Evolutionary conservation across 108 stramenopile species (phyloP).

Genomic region (Skeletonema marinoi): DNA sequence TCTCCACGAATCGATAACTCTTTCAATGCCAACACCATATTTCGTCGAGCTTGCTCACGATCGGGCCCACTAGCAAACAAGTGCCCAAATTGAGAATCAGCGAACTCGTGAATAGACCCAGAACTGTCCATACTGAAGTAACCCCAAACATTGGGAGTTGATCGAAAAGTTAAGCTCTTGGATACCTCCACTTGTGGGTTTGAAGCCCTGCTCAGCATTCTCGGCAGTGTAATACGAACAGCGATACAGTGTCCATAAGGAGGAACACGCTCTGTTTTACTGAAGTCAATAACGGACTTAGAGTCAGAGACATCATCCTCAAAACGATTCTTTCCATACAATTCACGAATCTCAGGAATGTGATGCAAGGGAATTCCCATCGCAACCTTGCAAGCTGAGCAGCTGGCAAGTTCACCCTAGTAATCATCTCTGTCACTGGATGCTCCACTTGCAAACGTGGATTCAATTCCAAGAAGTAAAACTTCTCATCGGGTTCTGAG

Average conservation of each 20-base stretch:
- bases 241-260: conserved; percentile 95
- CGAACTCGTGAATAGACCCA: conserved; percentile 99
- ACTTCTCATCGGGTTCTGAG: conserved; percentile 88
- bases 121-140: conserved; percentile 98
- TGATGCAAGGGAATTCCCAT: conserved; percentile 98
- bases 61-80: conserved; percentile 95
- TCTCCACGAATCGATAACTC: conserved; percentile 98
- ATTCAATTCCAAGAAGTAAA: conserved; percentile 99
- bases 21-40: conserved; percentile 97
- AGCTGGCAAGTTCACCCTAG: conserved; percentile 95
- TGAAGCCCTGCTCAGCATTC: conserved; percentile 99
- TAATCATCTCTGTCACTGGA: conserved; percentile 99
- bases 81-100: conserved; percentile 99
- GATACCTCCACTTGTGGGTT: conserved; percentile 95
- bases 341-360: conserved; percentile 94
- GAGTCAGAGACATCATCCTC: conserved; percentile 74
- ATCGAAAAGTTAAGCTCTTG: conserved; percentile 98
- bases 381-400: conserved; percentile 97
- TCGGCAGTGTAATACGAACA: conserved; percentile 99
- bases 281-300: conserved; percentile 75
- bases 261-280: conserved; percentile 54
- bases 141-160: conserved; percentile 99
- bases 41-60: conserved; percentile 94
- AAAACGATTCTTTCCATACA: conserved; percentile 90
- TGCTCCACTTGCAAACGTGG: conserved; percentile 99